Percentiles rank a stretch among this genome's conserved stretches.
Evolutionary conservation across 345 rosid species (phyloP).

Genomic region (Pistacia vera): DNA sequence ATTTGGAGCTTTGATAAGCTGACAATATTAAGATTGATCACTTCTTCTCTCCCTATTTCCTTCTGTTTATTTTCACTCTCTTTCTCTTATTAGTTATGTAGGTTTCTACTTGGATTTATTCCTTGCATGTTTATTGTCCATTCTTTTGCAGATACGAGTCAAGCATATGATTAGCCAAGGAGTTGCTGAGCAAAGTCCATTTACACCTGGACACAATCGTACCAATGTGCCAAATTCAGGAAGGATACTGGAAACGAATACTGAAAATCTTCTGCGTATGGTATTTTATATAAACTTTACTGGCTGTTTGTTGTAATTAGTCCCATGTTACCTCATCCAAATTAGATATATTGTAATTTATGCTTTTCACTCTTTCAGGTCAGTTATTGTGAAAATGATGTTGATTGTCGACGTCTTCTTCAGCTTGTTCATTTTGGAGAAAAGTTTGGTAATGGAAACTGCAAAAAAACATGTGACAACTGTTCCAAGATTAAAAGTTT

Average conservation of each 20-base stretch:
- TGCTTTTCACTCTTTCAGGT: constrained; percentile 58
- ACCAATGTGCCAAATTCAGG: constrained; percentile 54
- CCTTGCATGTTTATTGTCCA: constrained; percentile 15
- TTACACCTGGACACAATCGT: constrained; percentile 63
- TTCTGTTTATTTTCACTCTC: neutral
- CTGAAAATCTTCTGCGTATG: constrained; percentile 91
- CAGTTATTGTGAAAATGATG: constrained; percentile 91
- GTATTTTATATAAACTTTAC: constrained; percentile 34
- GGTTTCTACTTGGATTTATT: neutral
- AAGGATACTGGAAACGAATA: constrained; percentile 82
- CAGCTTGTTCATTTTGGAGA: constrained; percentile 96
- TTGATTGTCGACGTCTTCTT: constrained; percentile 89
- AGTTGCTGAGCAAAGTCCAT: constrained; percentile 75
- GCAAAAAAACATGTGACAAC: constrained; percentile 86
- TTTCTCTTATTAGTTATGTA: neutral
- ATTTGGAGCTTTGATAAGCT: constrained; percentile 3
- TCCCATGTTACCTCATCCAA: neutral
- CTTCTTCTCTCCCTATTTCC: neutral
- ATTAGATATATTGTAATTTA: constrained; percentile 15
- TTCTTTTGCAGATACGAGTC: constrained; percentile 70
- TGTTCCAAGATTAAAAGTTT: constrained; percentile 65
- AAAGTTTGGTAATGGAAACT: constrained; percentile 72
- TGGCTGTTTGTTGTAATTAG: constrained; percentile 14
- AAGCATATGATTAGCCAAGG: constrained; percentile 97
- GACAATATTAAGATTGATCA: neutral